A percentile compares a stretch with the other conserved stretches of the same genome.
phyloP scores from a whole-genome alignment of 2,329 filamentous ascomycete genomes.

The Colletotrichum sp. region DNA sequence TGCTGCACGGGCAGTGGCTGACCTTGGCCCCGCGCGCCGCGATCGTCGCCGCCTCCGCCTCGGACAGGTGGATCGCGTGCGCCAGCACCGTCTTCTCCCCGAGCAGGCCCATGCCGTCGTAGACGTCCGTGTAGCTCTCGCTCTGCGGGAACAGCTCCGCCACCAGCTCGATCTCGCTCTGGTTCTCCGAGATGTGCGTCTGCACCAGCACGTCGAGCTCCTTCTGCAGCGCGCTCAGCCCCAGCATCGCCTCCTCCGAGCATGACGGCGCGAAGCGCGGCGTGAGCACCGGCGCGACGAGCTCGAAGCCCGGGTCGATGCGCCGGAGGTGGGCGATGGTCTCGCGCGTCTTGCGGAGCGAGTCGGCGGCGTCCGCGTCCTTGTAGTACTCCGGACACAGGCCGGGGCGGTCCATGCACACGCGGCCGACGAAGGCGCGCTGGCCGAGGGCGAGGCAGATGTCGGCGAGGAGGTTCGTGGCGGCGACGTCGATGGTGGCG shows the following conservation, averaged over 20 bases:
- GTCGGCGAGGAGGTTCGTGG: conserved; percentile 90
- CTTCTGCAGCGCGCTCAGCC: conserved; percentile 68
- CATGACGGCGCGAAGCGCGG: conserved; percentile 71
- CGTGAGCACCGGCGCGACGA: conserved; percentile 83
- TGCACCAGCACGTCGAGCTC: conserved; percentile 74
- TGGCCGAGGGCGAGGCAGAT: conserved; percentile 83
- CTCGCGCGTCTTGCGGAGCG: conserved; percentile 59
- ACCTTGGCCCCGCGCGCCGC: conserved; percentile 68
- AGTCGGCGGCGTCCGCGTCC: conserved; percentile 68
- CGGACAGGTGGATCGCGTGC: conserved; percentile 79
- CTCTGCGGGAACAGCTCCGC: conserved; percentile 69
- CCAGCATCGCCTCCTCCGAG: conserved; percentile 62
- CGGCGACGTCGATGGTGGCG: conserved; percentile 83
- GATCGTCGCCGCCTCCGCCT: conserved; percentile 71
- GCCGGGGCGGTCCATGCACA: conserved; percentile 84
- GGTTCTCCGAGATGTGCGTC: conserved; percentile 90
- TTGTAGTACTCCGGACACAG: conserved; percentile 79
- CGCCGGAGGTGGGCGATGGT: conserved; percentile 69
- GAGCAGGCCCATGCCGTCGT: conserved; percentile 75
- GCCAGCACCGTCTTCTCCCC: conserved; percentile 79
- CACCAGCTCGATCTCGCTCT: conserved; percentile 75
- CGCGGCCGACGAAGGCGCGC: conserved; percentile 86
- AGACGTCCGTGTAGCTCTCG: conserved; percentile 75
- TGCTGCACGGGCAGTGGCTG: conserved; percentile 86
- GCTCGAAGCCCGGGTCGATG: conserved; percentile 68